Base-by-base conservation (phyloP, 495 filamentous ascomycete genomes). In the Aspergillus mulundensis region DNA sequence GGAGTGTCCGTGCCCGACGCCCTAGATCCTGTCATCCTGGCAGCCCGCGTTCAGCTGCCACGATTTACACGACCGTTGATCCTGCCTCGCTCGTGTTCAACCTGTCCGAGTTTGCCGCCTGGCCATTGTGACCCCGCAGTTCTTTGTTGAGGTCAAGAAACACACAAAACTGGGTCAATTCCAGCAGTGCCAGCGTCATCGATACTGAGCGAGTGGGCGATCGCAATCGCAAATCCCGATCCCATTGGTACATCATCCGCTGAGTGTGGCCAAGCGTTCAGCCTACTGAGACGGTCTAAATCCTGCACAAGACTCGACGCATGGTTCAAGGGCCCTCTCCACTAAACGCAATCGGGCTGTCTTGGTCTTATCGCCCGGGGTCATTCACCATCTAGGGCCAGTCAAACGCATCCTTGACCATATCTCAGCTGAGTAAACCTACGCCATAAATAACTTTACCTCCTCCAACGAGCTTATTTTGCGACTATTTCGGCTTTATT, bases 291-390 rank as follows among this genome's bases (percentile, higher is more conserved):
- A 56, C 67, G 47, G 42, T 44, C 54, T 58, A 66, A 68, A 59
- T 67, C 70, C 67, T 73, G 70, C 66, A 61, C 61, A 46, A 52
- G 56, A 45, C 58, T 59, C 52, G 44, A 46, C 50, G 47, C 41
- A 54, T 54, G 55, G 64, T 59, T 63, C 63, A 53, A 48, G 21
- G 41, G 45, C 50, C 44, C 38, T 53, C 54, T 49, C 32, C 59
- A 56, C 58, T 63, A 61, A 59, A 66, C 61, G 61, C 40, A 50
- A 61, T 63, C 64, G 56, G 63, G 48, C 57, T 51, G 20, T 47
- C 43, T 19, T 36, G 21, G 44, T 38, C 30, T 54, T 54, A 56
- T 58, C 53, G n/a, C 45, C 44, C n/a, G 47, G 43, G 53, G 39
- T 50, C 28, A 59, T 46, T 28, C 32, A 4, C 40, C 50, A 54